phyloP scores from a whole-genome alignment of 768 basidiomycete species.

The Suillus americanus region DNA sequence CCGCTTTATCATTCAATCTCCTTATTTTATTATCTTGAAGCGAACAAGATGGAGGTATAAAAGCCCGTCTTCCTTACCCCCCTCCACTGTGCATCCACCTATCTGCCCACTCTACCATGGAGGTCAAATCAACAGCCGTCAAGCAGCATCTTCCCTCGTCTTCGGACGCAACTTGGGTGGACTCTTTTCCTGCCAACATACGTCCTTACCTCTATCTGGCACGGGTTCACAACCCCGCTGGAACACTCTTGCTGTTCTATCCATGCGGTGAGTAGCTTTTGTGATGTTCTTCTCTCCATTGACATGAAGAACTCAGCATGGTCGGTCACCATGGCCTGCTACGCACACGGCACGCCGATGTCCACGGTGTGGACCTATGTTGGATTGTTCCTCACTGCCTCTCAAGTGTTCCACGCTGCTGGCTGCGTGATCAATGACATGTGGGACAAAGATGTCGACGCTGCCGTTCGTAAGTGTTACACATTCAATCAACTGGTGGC shows the following conservation, averaged over 20 bases:
- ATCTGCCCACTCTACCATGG: not conserved
- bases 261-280: not conserved
- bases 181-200: not conserved
- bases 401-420: not conserved
- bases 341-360: not conserved
- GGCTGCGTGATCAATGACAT: not conserved
- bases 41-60: not conserved
- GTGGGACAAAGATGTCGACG: not conserved
- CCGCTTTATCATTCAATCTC: not conserved
- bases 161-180: not conserved
- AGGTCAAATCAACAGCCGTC: not conserved
- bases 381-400: not conserved
- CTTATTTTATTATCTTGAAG: not conserved
- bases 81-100: not conserved
- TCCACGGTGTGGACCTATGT: not conserved
- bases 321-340: constrained; percentile 1
- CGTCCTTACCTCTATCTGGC: not conserved
- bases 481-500: not conserved
- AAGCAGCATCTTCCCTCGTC: not conserved
- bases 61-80: not conserved
- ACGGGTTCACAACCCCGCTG: not conserved
- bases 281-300: not conserved
- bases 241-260: not conserved
- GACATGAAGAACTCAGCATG: not conserved
- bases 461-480: not conserved